phyloP scores from a whole-genome alignment of 352 stramenopile genomes.

The Paralagenidium karlingii region DNA sequence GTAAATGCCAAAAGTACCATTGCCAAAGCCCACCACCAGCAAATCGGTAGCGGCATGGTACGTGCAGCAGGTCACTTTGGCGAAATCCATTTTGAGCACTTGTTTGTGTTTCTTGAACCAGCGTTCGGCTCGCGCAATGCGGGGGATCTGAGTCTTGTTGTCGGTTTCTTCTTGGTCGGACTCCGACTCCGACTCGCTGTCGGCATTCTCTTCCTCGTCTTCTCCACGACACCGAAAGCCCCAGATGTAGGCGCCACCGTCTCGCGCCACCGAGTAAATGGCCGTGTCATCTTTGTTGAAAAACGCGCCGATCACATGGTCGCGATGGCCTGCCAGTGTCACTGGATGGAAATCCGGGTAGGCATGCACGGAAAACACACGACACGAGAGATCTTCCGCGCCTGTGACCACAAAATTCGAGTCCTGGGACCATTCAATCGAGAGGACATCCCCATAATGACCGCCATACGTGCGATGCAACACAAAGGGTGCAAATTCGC shows the following conservation, averaged over 20 bases:
- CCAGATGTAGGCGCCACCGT: slow-evolving; percentile 84
- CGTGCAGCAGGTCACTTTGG: slow-evolving; percentile 79
- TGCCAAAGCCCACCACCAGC: slow-evolving; percentile 93
- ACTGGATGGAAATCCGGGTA: slow-evolving; percentile 71
- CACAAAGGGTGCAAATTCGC: slow-evolving; percentile 87
- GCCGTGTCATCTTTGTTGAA: slow-evolving; percentile 67
- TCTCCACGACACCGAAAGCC: slow-evolving; percentile 40
- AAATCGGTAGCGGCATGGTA: slow-evolving; percentile 82
- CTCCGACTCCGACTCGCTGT: slow-evolving; percentile 17
- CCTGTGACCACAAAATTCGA: slow-evolving; percentile 85
- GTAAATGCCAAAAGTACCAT: slow-evolving; percentile 97
- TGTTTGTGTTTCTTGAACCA: slow-evolving; percentile 82
- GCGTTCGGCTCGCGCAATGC: slow-evolving; percentile 61
- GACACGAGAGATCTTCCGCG: slow-evolving; percentile 77
- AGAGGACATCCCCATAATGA: slow-evolving; percentile 83
- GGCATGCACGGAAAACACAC: slow-evolving; percentile 71
- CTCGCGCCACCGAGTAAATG: slow-evolving; percentile 80
- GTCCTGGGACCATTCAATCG: slow-evolving; percentile 80
- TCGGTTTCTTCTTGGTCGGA: slow-evolving; percentile 13
- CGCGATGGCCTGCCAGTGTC: slow-evolving; percentile 82
- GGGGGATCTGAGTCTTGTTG: slow-evolving; percentile 21
- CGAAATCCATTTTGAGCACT: slow-evolving; percentile 84
- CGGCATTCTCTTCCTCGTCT: slow-evolving; percentile 11
- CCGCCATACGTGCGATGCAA: slow-evolving; percentile 81
- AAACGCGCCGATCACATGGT: slow-evolving; percentile 76